Evolutionary conservation across 176 grass and related monocot genomes (phyloP).

Genomic region (Oryza meridionalis): DNA sequence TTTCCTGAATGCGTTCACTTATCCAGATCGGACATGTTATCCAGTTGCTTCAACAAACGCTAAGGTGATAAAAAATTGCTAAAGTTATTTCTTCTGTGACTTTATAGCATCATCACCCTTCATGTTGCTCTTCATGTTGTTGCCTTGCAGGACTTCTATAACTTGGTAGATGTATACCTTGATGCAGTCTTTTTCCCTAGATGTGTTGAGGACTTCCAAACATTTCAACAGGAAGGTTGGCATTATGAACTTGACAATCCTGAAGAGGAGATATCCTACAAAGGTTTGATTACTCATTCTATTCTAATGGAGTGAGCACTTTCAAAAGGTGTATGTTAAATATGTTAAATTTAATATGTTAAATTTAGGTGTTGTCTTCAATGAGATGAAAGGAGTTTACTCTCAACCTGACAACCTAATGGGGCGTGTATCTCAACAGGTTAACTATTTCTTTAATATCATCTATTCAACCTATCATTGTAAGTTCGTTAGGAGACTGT

Average conservation of each 20-base stretch:
- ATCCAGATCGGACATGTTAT: conserved; percentile 98
- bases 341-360: conserved; percentile 38
- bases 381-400: conserved; percentile 99
- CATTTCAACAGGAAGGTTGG: conserved; percentile 99
- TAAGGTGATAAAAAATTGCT: conserved; percentile 62
- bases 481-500: conserved; percentile 12
- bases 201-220: conserved; percentile 94
- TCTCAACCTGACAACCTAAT: conserved; percentile 98
- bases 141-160: conserved; percentile 92
- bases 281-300: conserved; percentile 59
- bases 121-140: conserved; percentile 8
- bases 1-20: conserved; percentile 99
- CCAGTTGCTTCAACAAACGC: conserved; percentile 97
- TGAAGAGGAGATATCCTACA: conserved; percentile 93
- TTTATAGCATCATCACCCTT: conserved; percentile 18
- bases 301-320: conserved; percentile 32
- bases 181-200: conserved; percentile 98
- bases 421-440: conserved; percentile 80
- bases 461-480: not conserved
- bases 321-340: conserved; percentile 22
- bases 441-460: conserved; percentile 44
- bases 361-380: conserved; percentile 94
- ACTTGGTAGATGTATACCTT: conserved; percentile 98
- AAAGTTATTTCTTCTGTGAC: conserved; percentile 24
- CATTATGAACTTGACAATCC: conserved; percentile 97